Evolutionary conservation across 352 stramenopile species (phyloP), one percentile per base, ranked within the genome.

Genomic region (Discostella stelligera): DNA sequence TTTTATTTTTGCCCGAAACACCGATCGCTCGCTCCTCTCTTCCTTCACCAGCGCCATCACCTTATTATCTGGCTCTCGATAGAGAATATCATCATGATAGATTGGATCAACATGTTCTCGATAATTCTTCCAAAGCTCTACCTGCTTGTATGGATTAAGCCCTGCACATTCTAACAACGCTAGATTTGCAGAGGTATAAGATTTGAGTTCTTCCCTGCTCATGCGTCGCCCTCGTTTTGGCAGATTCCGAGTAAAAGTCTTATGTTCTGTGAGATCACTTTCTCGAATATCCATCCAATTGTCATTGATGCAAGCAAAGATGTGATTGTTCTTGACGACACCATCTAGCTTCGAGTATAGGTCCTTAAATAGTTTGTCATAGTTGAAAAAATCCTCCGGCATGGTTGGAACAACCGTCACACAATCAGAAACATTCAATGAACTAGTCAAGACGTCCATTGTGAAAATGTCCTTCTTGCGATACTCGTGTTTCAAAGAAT

Each of bases 401-500:
- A 9, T 21, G 5, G 49, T 55, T 55, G 20, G 49, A 4, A 23
- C 1, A 9, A 56, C 49, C 23, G 49, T 56, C 10, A 56, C 49
- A n/a, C n/a, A 56, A 6, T 56, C 16, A 25, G 49, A 55, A 4
- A 21, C 5, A 20, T 5, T 5, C 14, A 55, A 55, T 23, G 49
- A n/a, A 25, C 39, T 16, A 54, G 50, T 30, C 23, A 71, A 50
- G 21, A 53, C 16, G 10, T 74, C 53, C 54, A 60, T 66, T 13
- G 58, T 71, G 25, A 50, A 71, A 21, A 77, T 48, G 39, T 77
- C 55, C 37, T 52, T 25, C 44, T 27, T 71, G 3, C 37, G 58
- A 21, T 71, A 77, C 21, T 54, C 41, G 44, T 63, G 4, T 41
- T 77, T 77, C 11, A 77, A 27, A n/a, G 37, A 20, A 59, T 64